phyloP scores from a whole-genome alignment of 1,139 yeast species.

The Pneumocystis murina region DNA sequence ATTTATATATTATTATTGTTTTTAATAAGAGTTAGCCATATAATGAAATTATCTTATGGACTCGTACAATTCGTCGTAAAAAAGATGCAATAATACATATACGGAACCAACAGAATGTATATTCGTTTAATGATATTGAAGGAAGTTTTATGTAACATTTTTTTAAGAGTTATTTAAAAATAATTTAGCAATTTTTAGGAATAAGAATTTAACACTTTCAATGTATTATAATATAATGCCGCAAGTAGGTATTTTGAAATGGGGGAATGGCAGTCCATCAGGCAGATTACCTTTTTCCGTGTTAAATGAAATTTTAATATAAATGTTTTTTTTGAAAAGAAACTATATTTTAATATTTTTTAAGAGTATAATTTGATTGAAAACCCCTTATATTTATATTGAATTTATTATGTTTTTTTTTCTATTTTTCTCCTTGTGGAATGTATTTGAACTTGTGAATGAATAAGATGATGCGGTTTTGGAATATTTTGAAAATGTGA shows the following conservation, averaged over 20 bases:
- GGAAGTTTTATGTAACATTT: conserved; percentile 34
- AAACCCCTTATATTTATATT: not conserved
- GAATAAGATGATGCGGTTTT: not conserved
- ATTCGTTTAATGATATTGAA: conserved; percentile 79
- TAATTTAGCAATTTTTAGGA: conserved; percentile 15
- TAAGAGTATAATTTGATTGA: not conserved
- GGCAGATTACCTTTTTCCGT: not conserved
- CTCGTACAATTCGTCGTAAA: conserved; percentile 48
- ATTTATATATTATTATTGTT: not conserved
- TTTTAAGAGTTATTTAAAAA: not conserved
- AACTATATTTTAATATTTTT: not conserved
- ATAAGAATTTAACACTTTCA: conserved; percentile 52
- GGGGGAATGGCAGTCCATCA: not conserved
- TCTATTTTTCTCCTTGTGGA: not conserved
- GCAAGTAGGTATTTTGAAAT: not conserved
- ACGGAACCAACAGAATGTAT: conserved; percentile 45
- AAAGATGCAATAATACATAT: conserved; percentile 37
- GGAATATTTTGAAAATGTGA: not conserved
- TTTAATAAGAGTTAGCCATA: conserved; percentile 12
- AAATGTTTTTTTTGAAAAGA: not conserved
- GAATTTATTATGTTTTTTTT: not conserved
- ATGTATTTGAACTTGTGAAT: not conserved
- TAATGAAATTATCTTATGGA: conserved; percentile 83
- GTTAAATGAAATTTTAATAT: not conserved
- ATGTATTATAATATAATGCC: conserved; percentile 93